phyloP scores from a whole-genome alignment of 2,329 filamentous ascomycete species.

The Zymoseptoria ardabiliae region DNA sequence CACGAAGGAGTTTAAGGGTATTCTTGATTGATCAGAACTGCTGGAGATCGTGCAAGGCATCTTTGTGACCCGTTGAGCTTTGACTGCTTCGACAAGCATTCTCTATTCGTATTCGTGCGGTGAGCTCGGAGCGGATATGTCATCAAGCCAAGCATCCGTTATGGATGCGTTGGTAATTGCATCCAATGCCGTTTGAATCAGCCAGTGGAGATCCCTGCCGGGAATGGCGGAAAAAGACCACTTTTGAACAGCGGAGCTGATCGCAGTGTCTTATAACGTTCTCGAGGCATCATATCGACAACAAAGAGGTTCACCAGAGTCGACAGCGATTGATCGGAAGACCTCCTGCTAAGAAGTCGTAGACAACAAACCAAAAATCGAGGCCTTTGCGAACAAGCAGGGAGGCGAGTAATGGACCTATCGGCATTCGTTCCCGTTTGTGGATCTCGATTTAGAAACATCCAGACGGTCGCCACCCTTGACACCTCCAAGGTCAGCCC shows the following conservation, averaged over 20 bases:
- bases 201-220: not conserved
- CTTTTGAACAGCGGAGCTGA: not conserved
- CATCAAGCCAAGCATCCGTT: not conserved
- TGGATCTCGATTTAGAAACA: not conserved
- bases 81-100: not conserved
- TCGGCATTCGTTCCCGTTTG: not conserved
- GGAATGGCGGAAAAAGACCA: not conserved
- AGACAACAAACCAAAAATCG: not conserved
- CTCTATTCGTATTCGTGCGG: not conserved
- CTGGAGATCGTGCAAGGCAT: too few species aligned
- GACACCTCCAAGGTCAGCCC: not conserved
- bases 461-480: not conserved
- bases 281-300: not conserved
- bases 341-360: not conserved
- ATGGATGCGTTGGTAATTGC: not conserved
- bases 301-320: not conserved
- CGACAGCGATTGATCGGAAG: not conserved
- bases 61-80: too few species aligned
- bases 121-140: not conserved
- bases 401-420: not conserved
- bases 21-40: too few species aligned
- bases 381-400: not conserved
- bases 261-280: not conserved
- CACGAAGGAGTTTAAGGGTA: constrained; percentile 47
- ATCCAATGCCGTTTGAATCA: not conserved